Percentiles rank a stretch among this genome's conserved stretches.
Conservation (phyloP, 305 asterid species). For the Solanum hybrid region DNA sequence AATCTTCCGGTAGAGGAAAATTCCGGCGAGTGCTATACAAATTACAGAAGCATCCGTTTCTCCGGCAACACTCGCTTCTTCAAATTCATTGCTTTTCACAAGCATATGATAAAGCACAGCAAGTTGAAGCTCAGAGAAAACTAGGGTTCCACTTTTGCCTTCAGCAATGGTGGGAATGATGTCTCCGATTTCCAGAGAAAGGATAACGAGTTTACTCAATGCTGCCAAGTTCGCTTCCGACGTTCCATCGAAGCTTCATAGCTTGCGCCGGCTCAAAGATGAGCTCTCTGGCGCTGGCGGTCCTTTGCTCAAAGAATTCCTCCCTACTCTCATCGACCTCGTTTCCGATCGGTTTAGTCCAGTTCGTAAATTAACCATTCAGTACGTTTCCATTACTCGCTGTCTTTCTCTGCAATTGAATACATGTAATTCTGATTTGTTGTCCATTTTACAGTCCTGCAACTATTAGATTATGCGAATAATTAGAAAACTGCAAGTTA, state of each 20-base stretch:
- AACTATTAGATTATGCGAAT: neutral
- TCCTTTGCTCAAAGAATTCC: slow-evolving; percentile 31
- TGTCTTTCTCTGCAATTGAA: neutral
- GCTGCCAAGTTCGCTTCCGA: slow-evolving; percentile 40
- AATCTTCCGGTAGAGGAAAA: neutral
- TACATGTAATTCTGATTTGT: neutral
- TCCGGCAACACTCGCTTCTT: neutral
- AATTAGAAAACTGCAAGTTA: neutral
- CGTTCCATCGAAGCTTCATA: slow-evolving; percentile 51
- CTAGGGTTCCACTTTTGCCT: slow-evolving; percentile 17
- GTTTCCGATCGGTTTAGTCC: slow-evolving; percentile 62
- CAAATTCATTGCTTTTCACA: neutral
- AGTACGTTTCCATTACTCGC: slow-evolving; percentile 35
- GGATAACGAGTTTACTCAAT: slow-evolving; percentile 38
- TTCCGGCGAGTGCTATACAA: neutral
- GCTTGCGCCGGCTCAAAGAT: slow-evolving; percentile 47
- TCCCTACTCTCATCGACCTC: slow-evolving; percentile 56
- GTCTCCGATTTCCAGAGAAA: slow-evolving; percentile 45
- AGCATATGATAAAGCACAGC: neutral
- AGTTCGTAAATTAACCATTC: slow-evolving; percentile 56
- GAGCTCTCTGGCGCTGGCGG: slow-evolving; percentile 48
- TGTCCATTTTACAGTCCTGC: neutral
- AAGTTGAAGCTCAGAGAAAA: neutral
- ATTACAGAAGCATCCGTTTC: neutral
- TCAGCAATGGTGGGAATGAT: slow-evolving; percentile 40